Percentiles rank a stretch among this genome's conserved stretches.
Evolutionary conservation across 2,329 filamentous ascomycete genomes (phyloP).

Genomic region (Colletotrichum sojae): DNA sequence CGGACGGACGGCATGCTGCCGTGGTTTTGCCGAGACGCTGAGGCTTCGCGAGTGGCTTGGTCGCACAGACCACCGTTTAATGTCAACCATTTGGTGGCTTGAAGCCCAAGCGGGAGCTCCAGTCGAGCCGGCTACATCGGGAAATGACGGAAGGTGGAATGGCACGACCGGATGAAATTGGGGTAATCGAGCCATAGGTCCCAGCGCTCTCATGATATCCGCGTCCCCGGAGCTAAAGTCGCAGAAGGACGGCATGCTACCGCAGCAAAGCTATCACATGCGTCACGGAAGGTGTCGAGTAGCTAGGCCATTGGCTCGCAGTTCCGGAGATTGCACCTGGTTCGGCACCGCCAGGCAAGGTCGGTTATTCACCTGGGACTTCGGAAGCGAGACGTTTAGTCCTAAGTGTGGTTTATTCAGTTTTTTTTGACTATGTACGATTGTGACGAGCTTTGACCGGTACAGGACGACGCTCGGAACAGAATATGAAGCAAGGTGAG

Average conservation of each 20-base stretch:
- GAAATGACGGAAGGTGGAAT: slow-evolving; percentile 36
- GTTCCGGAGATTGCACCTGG: slow-evolving; percentile 12
- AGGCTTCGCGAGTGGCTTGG: not conserved
- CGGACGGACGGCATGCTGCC: not conserved
- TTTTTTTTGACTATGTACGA: slow-evolving; percentile 9
- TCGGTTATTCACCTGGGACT: slow-evolving; percentile 4
- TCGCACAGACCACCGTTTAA: slow-evolving; percentile 5
- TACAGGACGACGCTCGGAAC: slow-evolving; percentile 10
- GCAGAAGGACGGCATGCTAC: slow-evolving; percentile 14
- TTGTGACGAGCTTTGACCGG: slow-evolving; percentile 12
- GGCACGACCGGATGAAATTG: slow-evolving; percentile 31
- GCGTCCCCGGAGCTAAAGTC: slow-evolving; percentile 36
- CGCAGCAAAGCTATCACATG: slow-evolving; percentile 32
- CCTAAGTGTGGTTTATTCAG: not conserved
- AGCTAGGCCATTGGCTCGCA: slow-evolving; percentile 21
- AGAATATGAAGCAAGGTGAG: not conserved
- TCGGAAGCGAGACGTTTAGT: not conserved
- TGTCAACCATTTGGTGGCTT: slow-evolving; percentile 7
- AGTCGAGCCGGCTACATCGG: slow-evolving; percentile 32
- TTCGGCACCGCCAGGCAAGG: not conserved
- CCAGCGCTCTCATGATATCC: not conserved
- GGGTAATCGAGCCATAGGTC: slow-evolving; percentile 5
- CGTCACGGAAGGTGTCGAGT: not conserved
- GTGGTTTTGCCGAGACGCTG: not conserved
- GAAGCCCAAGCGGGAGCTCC: not conserved